phyloP scores from a whole-genome alignment of 805 yeast species.

The Candida oleophila region DNA sequence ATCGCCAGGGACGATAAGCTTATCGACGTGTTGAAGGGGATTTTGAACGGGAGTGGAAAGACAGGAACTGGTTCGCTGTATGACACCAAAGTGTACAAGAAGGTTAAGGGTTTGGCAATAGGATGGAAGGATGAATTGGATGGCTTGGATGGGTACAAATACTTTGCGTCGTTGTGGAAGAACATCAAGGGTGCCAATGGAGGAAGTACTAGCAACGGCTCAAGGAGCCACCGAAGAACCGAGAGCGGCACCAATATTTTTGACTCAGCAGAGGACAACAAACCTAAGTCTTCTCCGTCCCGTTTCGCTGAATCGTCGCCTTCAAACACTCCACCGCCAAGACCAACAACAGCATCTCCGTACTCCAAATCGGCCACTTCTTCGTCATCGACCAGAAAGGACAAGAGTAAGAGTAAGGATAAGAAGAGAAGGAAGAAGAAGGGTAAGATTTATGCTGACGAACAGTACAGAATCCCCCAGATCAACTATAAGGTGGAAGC shows the following conservation, averaged over 20 bases:
- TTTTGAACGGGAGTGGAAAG: constrained; percentile 38
- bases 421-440: constrained; percentile 15
- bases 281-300: not conserved
- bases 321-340: constrained; percentile 4
- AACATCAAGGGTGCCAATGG: constrained; percentile 36
- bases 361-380: constrained; percentile 8
- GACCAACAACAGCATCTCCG: constrained; percentile 18
- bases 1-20: constrained; percentile 70
- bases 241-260: constrained; percentile 8
- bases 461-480: constrained; percentile 60
- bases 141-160: constrained; percentile 48
- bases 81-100: constrained; percentile 42
- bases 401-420: constrained; percentile 10
- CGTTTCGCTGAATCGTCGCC: not conserved
- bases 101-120: constrained; percentile 49
- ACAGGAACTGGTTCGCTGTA: constrained; percentile 38
- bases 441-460: constrained; percentile 37
- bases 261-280: constrained; percentile 8
- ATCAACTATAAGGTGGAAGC: constrained; percentile 69
- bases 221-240: constrained; percentile 9
- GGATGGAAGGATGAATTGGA: constrained; percentile 67
- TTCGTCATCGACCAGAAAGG: not conserved
- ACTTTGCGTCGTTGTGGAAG: constrained; percentile 47
- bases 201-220: constrained; percentile 6
- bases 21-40: constrained; percentile 58